Base-by-base conservation (phyloP, 768 basidiomycete species). In the Collybiopsis luxurians region DNA sequence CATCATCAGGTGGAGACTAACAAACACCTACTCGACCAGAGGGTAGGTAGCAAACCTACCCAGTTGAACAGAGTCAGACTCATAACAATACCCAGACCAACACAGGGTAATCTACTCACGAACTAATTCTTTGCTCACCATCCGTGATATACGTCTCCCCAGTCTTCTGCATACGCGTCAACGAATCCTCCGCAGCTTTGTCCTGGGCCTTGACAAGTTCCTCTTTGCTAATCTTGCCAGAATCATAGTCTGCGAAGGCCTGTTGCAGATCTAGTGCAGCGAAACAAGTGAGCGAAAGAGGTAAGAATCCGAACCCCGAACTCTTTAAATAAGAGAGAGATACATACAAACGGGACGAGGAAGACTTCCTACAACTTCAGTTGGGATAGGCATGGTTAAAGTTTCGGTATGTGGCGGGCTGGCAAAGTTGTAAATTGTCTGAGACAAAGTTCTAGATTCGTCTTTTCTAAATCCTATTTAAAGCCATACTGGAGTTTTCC, bases 311-410 rank as follows among this genome's bases (percentile, higher is more conserved):
- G n/a, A n/a, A n/a, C n/a, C n/a, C n/a, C n/a, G n/a, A n/a, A n/a
- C n/a, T n/a, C n/a, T n/a, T n/a, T n/a, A n/a, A n/a, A n/a, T n/a
- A n/a, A n/a, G n/a, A n/a, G 17, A 9, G 42, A 9, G 39, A 27
- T 10, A 44, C 53, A 9, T n/a, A 54, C 53, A 54, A 24, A 28
- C 23, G 42, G 53, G 53, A 54, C 53, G 53, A 43, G 53, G 53
- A 19, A 54, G 24, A 34, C 53, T 54, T 42, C 53, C 53, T 27
- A 54, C 53, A n/a, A 43, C 43, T 54, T 54, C 53, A 6, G 53
- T 54, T 54, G 53, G 53, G 17, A 54, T 54, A 4, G 42, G 27
- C 53, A 54, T 54, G 11, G 31, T 24, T 50, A 30, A n/a, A 47
- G 19, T 19, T 19, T 31, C 5, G 7, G 19, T 9, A 42, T 5